Conservation (phyloP, 306 rosid genomes). For the Medicago arabica region DNA sequence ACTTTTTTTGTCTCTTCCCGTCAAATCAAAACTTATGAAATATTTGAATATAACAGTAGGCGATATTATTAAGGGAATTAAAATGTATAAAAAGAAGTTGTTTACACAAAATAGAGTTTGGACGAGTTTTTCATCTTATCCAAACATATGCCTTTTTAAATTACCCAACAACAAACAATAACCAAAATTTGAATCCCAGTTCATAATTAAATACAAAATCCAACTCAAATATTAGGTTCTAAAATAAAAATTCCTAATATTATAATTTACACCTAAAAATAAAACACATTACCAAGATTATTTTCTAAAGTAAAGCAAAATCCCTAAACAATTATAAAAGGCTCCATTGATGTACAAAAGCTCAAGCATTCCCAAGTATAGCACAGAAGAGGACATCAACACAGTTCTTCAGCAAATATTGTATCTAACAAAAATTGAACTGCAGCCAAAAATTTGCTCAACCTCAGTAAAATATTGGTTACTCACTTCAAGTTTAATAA, state of each 20-base stretch:
- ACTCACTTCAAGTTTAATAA: too few relatives aligned
- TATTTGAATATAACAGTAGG: too few relatives aligned
- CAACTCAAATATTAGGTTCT: background rate
- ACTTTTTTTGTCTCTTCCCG: too few relatives aligned
- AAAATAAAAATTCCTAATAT: background rate
- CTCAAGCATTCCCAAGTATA: constrained; percentile 23
- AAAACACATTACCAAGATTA: background rate
- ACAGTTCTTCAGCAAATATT: constrained; percentile 66
- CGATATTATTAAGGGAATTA: too few relatives aligned
- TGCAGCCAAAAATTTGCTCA: constrained; percentile 39
- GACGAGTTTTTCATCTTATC: background rate
- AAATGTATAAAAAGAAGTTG: too few relatives aligned
- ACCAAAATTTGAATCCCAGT: too few relatives aligned
- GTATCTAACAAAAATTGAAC: constrained; percentile 62
- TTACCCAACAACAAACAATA: too few relatives aligned
- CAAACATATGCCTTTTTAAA: too few relatives aligned
- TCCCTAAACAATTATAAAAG: background rate
- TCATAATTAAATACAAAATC: too few relatives aligned
- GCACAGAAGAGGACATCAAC: constrained; percentile 41
- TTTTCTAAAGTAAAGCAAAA: background rate
- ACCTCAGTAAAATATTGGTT: too few relatives aligned
- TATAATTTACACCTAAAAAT: background rate
- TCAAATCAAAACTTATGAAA: too few relatives aligned
- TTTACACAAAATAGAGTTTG: background rate
- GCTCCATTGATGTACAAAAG: constrained; percentile 27